Evolutionary conservation across 768 basidiomycete species (phyloP), one percentile per base, ranked within the genome.

Genomic region (Fibroporia radiculosa): DNA sequence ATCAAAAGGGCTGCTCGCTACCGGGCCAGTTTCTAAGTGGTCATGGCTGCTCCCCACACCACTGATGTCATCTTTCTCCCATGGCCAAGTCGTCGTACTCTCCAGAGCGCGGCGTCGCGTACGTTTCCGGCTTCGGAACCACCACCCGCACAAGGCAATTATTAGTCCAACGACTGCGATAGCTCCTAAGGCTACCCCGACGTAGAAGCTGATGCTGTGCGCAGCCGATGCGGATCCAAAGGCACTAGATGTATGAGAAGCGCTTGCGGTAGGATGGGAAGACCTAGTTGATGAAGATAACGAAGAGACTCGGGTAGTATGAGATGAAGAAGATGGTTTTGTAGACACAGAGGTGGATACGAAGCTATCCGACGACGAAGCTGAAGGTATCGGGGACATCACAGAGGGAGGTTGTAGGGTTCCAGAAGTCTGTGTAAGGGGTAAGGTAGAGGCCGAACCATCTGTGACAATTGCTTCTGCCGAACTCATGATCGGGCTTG

Each of bases 111-210:
- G 54, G 4, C 51, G 55, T 14, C 52, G 49, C 0, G 54, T 39
- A 7, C 52, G 54, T 20, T 48, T 28, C 31, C 56, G 54, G 13
- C 49, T 52, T 19, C 61, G 59, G 8, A 56, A 40, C 51, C 56
- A 55, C 56, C 59, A 63, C 6, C 44, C 28, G 14, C 57, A 27
- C 20, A 61, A 31, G 1, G 55, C 51, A 1, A 59, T 44, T 27
- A 61, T 10, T 14, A 55, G 38, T 6, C 50, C 57, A 5, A 48
- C 24, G 5, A 28, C 54, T 2, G 56, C 53, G 3, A 62, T 45
- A 11, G 45, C 40, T 3, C 52, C 49, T 16, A 63, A 48, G 3
- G 59, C 57, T 23, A 63, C 54, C 2, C 55, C 57, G 22, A 51
- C 39, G 37, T 56, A 55, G 35, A 58, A 47, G 14, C 50, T 40